These are phyloP conservation scores for Blastobotrys proliferans DNA, from an alignment of 1,139 yeast species.

Conservation along the genomic window DNA sequence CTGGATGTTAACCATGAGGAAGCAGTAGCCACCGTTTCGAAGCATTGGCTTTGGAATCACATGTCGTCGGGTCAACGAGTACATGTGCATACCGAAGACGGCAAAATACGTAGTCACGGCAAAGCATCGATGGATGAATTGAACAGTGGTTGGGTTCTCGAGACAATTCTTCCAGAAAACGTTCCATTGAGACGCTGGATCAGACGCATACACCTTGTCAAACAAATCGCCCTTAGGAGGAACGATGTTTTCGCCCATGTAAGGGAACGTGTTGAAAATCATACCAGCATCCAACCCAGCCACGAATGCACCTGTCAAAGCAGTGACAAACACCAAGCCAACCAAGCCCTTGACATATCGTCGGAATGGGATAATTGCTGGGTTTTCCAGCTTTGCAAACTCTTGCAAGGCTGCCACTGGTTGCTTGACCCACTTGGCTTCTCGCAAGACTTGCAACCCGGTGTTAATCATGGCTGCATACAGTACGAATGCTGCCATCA, in stretches of 20 bases:
- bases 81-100: conserved; percentile 59
- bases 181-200: conserved; percentile 41
- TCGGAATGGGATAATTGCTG: conserved; percentile 57
- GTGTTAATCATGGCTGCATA: conserved; percentile 89
- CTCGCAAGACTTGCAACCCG: conserved; percentile 77
- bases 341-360: conserved; percentile 52
- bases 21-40: conserved; percentile 57
- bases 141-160: conserved; percentile 96
- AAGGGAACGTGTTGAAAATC: conserved; percentile 93
- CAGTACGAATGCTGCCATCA: conserved; percentile 87
- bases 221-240: conserved; percentile 74
- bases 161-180: conserved; percentile 86
- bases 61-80: conserved; percentile 45
- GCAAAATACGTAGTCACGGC: conserved; percentile 79
- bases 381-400: conserved; percentile 53
- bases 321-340: conserved; percentile 74
- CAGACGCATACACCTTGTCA: conserved; percentile 61
- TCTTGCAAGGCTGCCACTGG: conserved; percentile 52
- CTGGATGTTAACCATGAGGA: conserved; percentile 82
- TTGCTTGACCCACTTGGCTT: conserved; percentile 60
- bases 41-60: conserved; percentile 61
- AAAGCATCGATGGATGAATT: conserved; percentile 79
- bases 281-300: conserved; percentile 98
- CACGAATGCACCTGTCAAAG: conserved; percentile 96
- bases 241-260: conserved; percentile 74